Base-by-base conservation (phyloP, 805 yeast species). In the Yamadazyma sp. region DNA sequence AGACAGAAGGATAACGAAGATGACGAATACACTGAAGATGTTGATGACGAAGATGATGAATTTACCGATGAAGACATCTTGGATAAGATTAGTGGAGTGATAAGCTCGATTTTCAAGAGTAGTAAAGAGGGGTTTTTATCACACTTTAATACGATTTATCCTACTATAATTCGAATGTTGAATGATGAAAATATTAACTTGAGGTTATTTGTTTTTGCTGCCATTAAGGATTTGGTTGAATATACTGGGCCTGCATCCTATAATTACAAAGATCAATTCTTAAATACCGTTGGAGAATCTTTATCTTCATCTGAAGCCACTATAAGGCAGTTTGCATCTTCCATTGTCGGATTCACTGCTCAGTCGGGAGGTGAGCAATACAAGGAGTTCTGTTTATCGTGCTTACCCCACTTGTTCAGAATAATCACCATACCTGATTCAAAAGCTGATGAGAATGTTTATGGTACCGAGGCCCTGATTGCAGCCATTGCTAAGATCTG, bases 11-110 rank as follows among this genome's bases (percentile, higher is more conserved):
- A 86, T 37, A 71, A 70, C 42, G 47, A 33, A 11, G 93, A 84
- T 46, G 95, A 87, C 55, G 95, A 86, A 51, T 89, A 82, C 58
- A 83, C 84, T 42, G 96, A 88, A 62, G 96, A 87, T 30, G 69
- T 81, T 5, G 95, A 84, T 41, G 85, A 79, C 38, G 89, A 82
- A 40, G 97, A 90, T 39, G 82, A 77, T 20, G 88, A 80, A 41
- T 95, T 84, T 51, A 82, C 93, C 1, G 98, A 93, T 58, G 97
- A 89, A 55, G 96, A 90, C 54, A 67, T 93, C 31, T 64, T 89
- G 35, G 95, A 88, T 51, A 95, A 91, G 55, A 78, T 89, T 46
- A 85, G 84, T 57, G 84, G 83, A 55, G 80, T 84, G 1, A 60
- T 93, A 25, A 72, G 83, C 6, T 71, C 83, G 0, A 70, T 88